Evolutionary conservation across 2,329 filamentous ascomycete genomes (phyloP).

Genomic region (Ceratocystiopsis sp.): DNA sequence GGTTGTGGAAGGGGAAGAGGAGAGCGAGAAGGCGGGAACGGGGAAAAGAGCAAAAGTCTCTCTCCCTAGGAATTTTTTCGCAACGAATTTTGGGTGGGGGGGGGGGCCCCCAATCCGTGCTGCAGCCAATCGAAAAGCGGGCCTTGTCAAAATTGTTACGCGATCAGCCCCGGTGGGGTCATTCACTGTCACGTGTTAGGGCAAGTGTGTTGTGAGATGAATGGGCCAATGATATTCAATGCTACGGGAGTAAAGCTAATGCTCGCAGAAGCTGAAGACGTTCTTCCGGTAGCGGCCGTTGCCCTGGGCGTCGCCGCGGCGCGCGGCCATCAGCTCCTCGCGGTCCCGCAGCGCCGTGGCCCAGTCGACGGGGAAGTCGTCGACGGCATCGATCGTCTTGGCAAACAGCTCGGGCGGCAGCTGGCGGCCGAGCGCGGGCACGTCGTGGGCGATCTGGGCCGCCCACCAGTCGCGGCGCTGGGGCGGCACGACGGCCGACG

Average conservation of each 20-base stretch:
- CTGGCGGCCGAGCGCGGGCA: background rate
- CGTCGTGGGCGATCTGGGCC: slow-evolving; percentile 2
- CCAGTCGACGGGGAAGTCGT: slow-evolving; percentile 13
- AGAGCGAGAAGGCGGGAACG: background rate
- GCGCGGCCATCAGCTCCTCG: slow-evolving; percentile 11
- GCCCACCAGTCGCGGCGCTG: slow-evolving; percentile 21
- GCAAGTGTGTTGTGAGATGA: background rate
- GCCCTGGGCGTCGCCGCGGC: slow-evolving; percentile 1
- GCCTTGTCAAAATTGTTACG: background rate
- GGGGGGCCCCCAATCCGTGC: background rate
- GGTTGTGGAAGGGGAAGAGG: slow-evolving; percentile 4
- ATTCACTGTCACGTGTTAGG: background rate
- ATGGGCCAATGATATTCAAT: no score
- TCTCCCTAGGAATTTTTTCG: background rate
- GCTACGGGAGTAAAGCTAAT: background rate
- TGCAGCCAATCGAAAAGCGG: background rate
- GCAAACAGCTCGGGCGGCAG: slow-evolving; percentile 14
- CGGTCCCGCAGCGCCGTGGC: slow-evolving; percentile 11
- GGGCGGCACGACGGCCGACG: slow-evolving; percentile 22
- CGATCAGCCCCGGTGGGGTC: background rate
- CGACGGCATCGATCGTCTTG: slow-evolving; percentile 10
- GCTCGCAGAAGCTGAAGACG: slow-evolving; percentile 3
- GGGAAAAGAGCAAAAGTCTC: background rate
- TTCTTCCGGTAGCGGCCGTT: background rate
- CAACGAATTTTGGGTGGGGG: background rate